Conservation (phyloP, 2,329 filamentous ascomycete genomes). For the Myriosclerotinia scirpicola region DNA sequence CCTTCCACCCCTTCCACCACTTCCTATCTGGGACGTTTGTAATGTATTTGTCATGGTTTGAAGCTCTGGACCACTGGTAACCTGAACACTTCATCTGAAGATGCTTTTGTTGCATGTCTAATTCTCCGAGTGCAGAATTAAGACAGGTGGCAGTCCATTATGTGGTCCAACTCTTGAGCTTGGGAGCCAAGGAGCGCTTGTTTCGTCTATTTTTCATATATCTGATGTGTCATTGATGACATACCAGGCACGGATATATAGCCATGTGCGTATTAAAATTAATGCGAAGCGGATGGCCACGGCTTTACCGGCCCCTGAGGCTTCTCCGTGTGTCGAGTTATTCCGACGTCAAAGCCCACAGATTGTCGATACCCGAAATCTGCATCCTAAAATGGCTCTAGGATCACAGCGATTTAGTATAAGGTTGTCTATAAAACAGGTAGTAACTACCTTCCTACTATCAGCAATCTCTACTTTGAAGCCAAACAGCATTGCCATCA, state of each 20-base stretch:
- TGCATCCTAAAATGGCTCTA: neutral
- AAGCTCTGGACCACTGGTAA: neutral
- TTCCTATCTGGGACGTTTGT: neutral
- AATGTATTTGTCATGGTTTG: neutral
- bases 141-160: neutral
- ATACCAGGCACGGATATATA: neutral
- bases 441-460: neutral
- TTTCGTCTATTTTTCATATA: neutral
- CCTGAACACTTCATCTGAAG: neutral
- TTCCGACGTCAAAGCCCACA: neutral
- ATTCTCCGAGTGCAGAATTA: conserved; percentile 14
- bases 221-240: neutral
- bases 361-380: neutral
- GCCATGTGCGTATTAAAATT: neutral
- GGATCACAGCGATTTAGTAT: too few relatives aligned
- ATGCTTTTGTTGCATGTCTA: conserved; percentile 20
- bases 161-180: neutral
- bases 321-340: neutral
- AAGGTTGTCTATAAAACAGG: neutral
- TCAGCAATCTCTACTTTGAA: neutral
- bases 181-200: neutral
- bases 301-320: neutral
- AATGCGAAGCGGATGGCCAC: neutral
- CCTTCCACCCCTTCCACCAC: too few relatives aligned
- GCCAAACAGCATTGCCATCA: neutral